These are phyloP conservation scores for Solanum megistacrolobum DNA, from an alignment of 257 asterid genomes.

Conservation along the genomic window DNA sequence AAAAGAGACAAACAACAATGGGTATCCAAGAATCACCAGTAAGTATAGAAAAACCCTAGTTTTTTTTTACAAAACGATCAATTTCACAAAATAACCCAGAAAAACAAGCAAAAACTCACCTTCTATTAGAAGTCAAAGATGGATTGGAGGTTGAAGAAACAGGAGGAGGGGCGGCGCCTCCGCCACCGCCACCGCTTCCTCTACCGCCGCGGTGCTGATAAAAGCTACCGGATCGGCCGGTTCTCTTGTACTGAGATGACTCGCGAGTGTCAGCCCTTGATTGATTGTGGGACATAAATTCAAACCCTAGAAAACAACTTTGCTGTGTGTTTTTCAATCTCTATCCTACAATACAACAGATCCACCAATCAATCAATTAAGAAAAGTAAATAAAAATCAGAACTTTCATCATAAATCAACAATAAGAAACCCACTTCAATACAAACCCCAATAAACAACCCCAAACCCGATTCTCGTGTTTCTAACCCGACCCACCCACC, in stretches of 20 bases:
- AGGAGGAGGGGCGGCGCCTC: slow-evolving; percentile 17
- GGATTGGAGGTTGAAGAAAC: slow-evolving; percentile 3
- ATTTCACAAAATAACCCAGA: neutral
- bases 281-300: slow-evolving; percentile 36
- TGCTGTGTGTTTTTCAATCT: neutral
- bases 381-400: neutral
- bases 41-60: slow-evolving; percentile 8
- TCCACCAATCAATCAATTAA: slow-evolving; percentile 34
- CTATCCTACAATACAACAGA: slow-evolving; percentile 12
- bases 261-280: slow-evolving; percentile 32
- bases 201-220: slow-evolving; percentile 22
- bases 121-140: slow-evolving; percentile 14
- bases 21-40: neutral
- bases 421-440: neutral
- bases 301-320: slow-evolving; percentile 20
- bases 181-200: slow-evolving; percentile 22
- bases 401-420: neutral
- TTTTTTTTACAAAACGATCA: neutral
- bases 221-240: slow-evolving; percentile 21
- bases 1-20: neutral
- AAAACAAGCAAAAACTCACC: slow-evolving; percentile 8
- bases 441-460: neutral
- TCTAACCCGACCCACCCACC: neutral
- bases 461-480: neutral
- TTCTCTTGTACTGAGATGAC: slow-evolving; percentile 21